Base-by-base conservation (phyloP, 164 flowering plant genomes). In the Houttuynia cordata region DNA sequence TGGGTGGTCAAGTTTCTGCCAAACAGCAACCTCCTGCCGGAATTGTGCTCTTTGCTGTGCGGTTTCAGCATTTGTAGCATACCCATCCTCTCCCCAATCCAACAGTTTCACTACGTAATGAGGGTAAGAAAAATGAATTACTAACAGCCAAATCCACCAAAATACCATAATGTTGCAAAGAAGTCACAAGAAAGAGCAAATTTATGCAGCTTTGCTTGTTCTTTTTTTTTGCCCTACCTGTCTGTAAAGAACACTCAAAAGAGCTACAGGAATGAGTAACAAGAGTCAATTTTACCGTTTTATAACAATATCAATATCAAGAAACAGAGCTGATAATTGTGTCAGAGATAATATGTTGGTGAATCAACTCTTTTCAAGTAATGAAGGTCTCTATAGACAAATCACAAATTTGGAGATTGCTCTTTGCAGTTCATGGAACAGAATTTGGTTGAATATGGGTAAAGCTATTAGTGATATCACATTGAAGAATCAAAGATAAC, bases 71-170 rank as follows among this genome's bases (percentile, higher is more conserved):
- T 74, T 75, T 20, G 87, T 87, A 67, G 86, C 80, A 62, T 78
- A 53, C 50, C 91, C 94, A 70, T 93, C 98, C 65, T 89, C 98
- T 7, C 97, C 98, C 97, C 98, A 93, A 51, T 93, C 97, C 81
- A 93, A 74, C 39, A 93, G 65, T 74, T 93, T 93, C 70, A 87
- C 98, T 92, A 63, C n/a, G n/a, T 56, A 71, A 53, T 56, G 65
- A 24, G 34, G 20, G 5, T 34, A 40, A 52, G 13, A 53, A 39
- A 22, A 62, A 42, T 3, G 10, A 10, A 10, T 42, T 12, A 1
- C 3, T 12, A 41, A 45, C 17, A 45, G 49, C 17, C 49, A 12
- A 45, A 45, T 12, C 49, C 49, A 45, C 49, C 49, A 45, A 45
- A 45, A 45, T n/a, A 17, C 18, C 56, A 53, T 18, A 53, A 20